Base-by-base conservation (phyloP, 2,329 filamentous ascomycete genomes). In the Diaporthe ampelina region DNA sequence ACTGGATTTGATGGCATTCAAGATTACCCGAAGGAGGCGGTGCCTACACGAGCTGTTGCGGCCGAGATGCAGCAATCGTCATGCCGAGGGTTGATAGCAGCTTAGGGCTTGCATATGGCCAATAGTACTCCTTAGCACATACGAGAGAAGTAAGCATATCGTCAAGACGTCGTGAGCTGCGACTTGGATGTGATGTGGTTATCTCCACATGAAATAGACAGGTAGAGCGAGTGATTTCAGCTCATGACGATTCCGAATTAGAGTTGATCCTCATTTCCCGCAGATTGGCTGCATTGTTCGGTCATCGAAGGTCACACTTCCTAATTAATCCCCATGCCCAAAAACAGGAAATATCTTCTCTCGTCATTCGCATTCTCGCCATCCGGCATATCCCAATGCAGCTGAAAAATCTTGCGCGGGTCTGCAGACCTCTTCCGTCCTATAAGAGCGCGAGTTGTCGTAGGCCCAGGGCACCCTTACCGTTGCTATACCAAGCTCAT, bases 41-140 rank as follows among this genome's bases (percentile, higher is more conserved):
- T 7, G 9, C 58, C 58, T 0, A 29, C 40, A 29, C 58, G 24
- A 43, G 58, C 35, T 61, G 58, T 15, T 29, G 37, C 26, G 24
- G 21, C 58, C n/a, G 37, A n/a, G 37, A 37, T 43, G 37, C 37
- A 29, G n/a, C 13, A 63, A 26, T 15, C 17, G 17, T 21, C 59
- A 63, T 61, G 57, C 59, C 40, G 15, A 63, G 58, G 24, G 15
- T 43, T 21, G 37, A 45, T 29, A 61, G n/a, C n/a, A 61, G 58
- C 58, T 61, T 26, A 29, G 13, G 58, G 58, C 37, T 45, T 63
- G 58, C 58, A 45, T 63, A 29, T 13, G 37, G 29, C 37, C n/a
- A 45, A 63, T 63, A 63, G 58, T 21, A 21, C 24, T 26, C 29
- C 37, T 63, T 40, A 63, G 37, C 37, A 9, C n/a, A 29, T 43